A percentile compares a stretch with the other conserved stretches of the same genome.
Conservation (phyloP, 495 filamentous ascomycete genomes). For the Tuber magnatum region DNA sequence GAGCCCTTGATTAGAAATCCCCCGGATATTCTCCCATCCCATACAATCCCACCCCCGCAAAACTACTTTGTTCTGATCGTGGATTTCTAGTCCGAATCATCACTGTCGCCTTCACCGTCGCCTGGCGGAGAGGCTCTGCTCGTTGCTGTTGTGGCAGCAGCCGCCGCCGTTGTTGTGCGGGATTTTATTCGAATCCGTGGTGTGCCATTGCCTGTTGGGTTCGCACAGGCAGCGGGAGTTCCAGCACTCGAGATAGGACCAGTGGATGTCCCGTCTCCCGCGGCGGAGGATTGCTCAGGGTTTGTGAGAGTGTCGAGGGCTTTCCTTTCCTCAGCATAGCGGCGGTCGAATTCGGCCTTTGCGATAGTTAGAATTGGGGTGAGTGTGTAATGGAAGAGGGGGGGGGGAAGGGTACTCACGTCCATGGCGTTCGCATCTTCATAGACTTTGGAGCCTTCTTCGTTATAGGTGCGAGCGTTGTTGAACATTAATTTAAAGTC, state of each 20-base stretch:
- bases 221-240: constrained; percentile 25
- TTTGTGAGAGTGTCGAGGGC: constrained; percentile 27
- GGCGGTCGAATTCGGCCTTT: constrained; percentile 32
- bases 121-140: constrained; percentile 31
- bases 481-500: constrained; percentile 77
- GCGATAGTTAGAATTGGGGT: constrained; percentile 9
- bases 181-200: constrained; percentile 38
- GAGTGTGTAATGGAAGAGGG: background rate
- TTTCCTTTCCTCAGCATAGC: constrained; percentile 35
- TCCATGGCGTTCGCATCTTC: constrained; percentile 89
- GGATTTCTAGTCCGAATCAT: constrained; percentile 29
- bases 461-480: constrained; percentile 92
- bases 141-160: constrained; percentile 13
- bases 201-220: constrained; percentile 10
- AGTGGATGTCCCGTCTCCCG: constrained; percentile 32
- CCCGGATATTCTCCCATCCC: background rate
- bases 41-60: constrained; percentile 15
- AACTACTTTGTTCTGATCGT: constrained; percentile 3
- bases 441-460: constrained; percentile 84
- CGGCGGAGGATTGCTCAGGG: constrained; percentile 23
- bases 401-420: constrained; percentile 46
- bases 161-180: constrained; percentile 15
- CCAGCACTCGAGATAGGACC: constrained; percentile 32
- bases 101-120: constrained; percentile 26
- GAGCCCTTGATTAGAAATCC: constrained; percentile 1